Percentiles rank a stretch among this genome's conserved stretches.
Evolutionary conservation across 495 filamentous ascomycete species (phyloP).

Genomic region (Aspergillus kassunensis): DNA sequence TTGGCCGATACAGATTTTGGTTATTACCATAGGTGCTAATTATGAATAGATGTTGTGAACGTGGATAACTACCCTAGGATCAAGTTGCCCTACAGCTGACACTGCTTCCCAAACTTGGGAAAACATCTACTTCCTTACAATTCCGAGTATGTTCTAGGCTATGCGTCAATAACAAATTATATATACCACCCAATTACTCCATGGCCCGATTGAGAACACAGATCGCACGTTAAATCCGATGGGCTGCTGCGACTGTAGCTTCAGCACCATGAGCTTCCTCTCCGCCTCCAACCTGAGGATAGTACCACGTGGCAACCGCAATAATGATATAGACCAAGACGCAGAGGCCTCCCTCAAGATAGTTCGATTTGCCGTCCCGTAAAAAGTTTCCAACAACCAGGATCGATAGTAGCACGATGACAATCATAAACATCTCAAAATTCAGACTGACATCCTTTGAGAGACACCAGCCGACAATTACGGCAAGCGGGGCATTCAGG

Average conservation of each 20-base stretch:
- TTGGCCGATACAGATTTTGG: too few species aligned
- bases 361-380: constrained; percentile 75
- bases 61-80: too few species aligned
- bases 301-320: constrained; percentile 51
- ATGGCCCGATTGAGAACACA: not conserved
- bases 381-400: constrained; percentile 81
- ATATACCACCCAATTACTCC: too few species aligned
- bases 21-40: not conserved
- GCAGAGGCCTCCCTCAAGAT: constrained; percentile 73
- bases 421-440: constrained; percentile 88
- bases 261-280: not conserved
- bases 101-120: too few species aligned
- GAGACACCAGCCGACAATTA: constrained; percentile 83
- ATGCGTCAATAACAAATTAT: too few species aligned
- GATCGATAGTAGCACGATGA: constrained; percentile 80
- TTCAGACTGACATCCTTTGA: constrained; percentile 68
- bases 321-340: constrained; percentile 57
- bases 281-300: constrained; percentile 34
- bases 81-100: too few species aligned
- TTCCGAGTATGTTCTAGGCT: too few species aligned
- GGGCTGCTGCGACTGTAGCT: not conserved
- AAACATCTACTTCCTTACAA: too few species aligned
- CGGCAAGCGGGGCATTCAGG: constrained; percentile 78
- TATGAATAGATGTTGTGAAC: not conserved
- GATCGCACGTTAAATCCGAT: not conserved